Base-by-base conservation (phyloP, 768 basidiomycete species). In the Dioszegia hungarica region DNA sequence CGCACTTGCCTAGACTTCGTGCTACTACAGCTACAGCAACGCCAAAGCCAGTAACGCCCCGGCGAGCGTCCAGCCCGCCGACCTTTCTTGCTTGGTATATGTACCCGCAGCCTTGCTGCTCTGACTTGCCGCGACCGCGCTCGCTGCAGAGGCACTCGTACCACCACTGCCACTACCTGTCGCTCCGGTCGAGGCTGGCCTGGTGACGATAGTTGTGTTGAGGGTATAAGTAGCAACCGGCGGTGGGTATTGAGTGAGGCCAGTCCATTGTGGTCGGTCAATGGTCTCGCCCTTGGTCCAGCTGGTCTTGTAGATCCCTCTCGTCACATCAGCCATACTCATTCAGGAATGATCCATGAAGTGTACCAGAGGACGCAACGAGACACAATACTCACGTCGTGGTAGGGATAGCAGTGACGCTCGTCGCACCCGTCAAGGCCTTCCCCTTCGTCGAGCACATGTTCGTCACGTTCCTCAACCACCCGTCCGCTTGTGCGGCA, bases 391-490 rank as follows among this genome's bases (percentile, higher is more conserved):
- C 55, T 52, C 28, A 61, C 60, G 60, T 61, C 0, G 60, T 61
- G 24, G 60, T 61, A 6, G 60, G 49, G 19, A 29, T 38, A 19
- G 54, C 60, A 3, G 60, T 61, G 25, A 56, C 31, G 3, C 22
- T 56, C 5, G 34, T 15, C 9, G 29, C 40, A 17, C 54, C 41
- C 20, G 39, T 52, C 15, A 52, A 20, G 22, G 29, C 2, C 28
- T 20, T 51, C 22, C 38, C 50, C 5, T 34, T 38, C 15, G 31
- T 24, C 1, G 27, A 3, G 36, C 58, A 59, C 27, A 24, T 45
- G 3, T 41, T 44, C 20, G 60, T 51, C 2, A 61, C 49, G 27
- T 61, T 61, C 48, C 20, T 52, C 34, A 61, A 34, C 43, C 38
- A 44, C 19, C 22, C 43, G 36, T 61, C 56, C 20, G 49, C 47